phyloP scores from a whole-genome alignment of 345 rosid species.

The Linum trigynum region DNA sequence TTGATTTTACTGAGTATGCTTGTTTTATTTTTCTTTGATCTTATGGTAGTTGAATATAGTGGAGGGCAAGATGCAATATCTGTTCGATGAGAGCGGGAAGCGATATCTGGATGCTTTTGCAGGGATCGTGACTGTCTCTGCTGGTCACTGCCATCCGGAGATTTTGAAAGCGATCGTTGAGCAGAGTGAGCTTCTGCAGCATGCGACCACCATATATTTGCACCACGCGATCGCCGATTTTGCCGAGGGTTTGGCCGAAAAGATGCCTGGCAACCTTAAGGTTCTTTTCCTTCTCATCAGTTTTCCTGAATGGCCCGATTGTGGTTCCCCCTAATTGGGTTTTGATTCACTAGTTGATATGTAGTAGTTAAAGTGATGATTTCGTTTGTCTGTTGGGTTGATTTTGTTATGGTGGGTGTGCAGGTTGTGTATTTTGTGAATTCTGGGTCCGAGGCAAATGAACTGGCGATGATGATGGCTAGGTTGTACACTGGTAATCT shows the following conservation, averaged over 20 bases:
- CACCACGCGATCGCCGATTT: constrained; percentile 80
- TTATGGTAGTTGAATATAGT: constrained; percentile 60
- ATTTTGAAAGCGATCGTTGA: constrained; percentile 55
- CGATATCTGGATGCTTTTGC: constrained; percentile 84
- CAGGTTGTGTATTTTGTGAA: constrained; percentile 91
- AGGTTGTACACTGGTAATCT: constrained; percentile 40
- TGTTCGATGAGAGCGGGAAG: constrained; percentile 76
- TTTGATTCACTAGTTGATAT: neutral
- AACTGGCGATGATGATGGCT: constrained; percentile 90
- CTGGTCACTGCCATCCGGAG: constrained; percentile 93
- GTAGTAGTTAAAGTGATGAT: too few relatives aligned
- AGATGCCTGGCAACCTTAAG: constrained; percentile 91
- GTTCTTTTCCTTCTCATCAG: constrained; percentile 22
- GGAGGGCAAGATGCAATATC: constrained; percentile 95
- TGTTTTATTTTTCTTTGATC: neutral
- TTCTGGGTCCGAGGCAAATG: constrained; percentile 95
- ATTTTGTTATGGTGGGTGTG: constrained; percentile 9
- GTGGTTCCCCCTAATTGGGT: neutral
- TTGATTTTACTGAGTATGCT: neutral
- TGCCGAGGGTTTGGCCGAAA: constrained; percentile 81
- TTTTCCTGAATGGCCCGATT: neutral
- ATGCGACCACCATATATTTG: constrained; percentile 78
- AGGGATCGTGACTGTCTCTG: constrained; percentile 83
- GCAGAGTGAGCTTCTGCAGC: constrained; percentile 86
- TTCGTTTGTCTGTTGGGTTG: neutral